Percentiles rank a stretch among this genome's conserved stretches.
Conservation (phyloP, 2,329 filamentous ascomycete genomes). For the Aspergillaceae sp. region DNA sequence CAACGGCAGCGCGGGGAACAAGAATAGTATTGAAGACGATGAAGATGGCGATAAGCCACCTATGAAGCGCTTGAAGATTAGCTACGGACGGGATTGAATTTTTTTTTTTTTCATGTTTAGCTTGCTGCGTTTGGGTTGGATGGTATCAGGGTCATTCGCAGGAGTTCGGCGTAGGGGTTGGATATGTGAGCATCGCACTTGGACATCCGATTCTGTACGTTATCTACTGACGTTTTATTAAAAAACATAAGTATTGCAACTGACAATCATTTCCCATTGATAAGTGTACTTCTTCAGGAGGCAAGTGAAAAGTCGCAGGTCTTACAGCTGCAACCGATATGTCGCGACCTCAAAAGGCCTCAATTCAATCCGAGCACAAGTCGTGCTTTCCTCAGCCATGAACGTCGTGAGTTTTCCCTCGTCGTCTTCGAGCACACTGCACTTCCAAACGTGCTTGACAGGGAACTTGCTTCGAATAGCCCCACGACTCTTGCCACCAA, state of each 20-base stretch:
- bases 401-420: constrained; percentile 50
- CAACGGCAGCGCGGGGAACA: constrained; percentile 11
- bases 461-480: constrained; percentile 59
- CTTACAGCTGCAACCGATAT: constrained; percentile 55
- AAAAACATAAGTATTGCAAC: too few relatives aligned
- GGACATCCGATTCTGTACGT: background rate
- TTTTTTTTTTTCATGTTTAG: constrained; percentile 2
- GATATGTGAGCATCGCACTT: too few relatives aligned
- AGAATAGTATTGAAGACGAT: constrained; percentile 25
- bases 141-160: too few relatives aligned
- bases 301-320: too few relatives aligned
- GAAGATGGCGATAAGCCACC: constrained; percentile 29
- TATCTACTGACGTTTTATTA: background rate
- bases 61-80: constrained; percentile 39
- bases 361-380: constrained; percentile 45
- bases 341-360: constrained; percentile 81
- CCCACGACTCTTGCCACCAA: constrained; percentile 72
- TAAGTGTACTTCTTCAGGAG: background rate
- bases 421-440: constrained; percentile 84
- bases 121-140: too few relatives aligned
- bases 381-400: constrained; percentile 35
- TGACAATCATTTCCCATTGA: background rate
- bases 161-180: background rate
- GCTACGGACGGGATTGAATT: constrained; percentile 34
- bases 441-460: constrained; percentile 70